Conservation (phyloP, 495 filamentous ascomycete genomes). For the Penicillium paxilli region DNA sequence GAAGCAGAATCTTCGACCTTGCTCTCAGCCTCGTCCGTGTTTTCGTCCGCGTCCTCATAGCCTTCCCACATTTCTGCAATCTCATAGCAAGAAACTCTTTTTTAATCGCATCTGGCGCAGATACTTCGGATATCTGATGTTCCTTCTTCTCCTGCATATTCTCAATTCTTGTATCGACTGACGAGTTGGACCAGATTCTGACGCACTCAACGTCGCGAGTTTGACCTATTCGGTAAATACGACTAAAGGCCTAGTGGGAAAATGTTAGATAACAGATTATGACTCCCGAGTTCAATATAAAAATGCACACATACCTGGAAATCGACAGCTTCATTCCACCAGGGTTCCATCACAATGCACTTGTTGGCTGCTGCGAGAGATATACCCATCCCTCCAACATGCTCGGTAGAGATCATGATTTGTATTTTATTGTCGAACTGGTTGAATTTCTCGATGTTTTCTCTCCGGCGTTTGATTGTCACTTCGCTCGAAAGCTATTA, state of each 20-base stretch:
- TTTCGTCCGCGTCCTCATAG: no score
- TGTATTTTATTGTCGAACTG: constrained; percentile 18
- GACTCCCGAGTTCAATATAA: not conserved
- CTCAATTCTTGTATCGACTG: constrained; percentile 53
- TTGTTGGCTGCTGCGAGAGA: constrained; percentile 58
- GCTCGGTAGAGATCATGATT: constrained; percentile 45
- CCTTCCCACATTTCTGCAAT: not conserved
- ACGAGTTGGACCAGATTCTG: constrained; percentile 48
- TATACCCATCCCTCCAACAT: constrained; percentile 48
- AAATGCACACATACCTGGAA: constrained; percentile 45
- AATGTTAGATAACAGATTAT: constrained; percentile 3
- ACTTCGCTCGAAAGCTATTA: constrained; percentile 35
- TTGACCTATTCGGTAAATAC: constrained; percentile 65
- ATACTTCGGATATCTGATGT: no score
- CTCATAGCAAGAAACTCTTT: constrained; percentile 20
- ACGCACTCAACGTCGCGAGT: constrained; percentile 51
- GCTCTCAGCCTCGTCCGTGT: no score
- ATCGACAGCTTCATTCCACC: constrained; percentile 57
- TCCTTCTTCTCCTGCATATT: constrained; percentile 32
- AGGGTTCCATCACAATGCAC: constrained; percentile 58
- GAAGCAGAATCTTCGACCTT: no score
- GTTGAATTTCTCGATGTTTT: constrained; percentile 29
- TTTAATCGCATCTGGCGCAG: not conserved
- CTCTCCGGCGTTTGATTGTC: constrained; percentile 20
- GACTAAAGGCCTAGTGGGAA: constrained; percentile 55